Conservation (phyloP, 2,329 filamentous ascomycete genomes). For the Xylaria sp. region DNA sequence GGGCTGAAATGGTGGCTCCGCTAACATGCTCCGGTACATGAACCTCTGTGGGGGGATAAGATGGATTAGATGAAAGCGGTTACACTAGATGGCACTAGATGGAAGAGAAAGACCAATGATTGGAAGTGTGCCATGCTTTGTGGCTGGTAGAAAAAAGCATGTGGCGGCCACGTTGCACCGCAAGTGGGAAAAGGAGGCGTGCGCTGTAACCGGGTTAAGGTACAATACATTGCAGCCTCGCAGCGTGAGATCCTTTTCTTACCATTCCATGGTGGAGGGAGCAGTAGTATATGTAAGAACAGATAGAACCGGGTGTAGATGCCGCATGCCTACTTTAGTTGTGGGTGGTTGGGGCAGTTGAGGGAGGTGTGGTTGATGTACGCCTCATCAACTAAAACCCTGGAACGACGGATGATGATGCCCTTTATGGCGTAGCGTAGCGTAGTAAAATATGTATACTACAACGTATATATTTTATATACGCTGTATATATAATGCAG, state of each 20-base stretch:
- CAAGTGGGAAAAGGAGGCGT: conserved; percentile 16
- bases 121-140: conserved; percentile 19
- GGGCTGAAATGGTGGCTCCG: conserved; percentile 32
- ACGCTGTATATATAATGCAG: neutral
- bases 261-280: neutral
- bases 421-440: conserved; percentile 3
- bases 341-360: conserved; percentile 10
- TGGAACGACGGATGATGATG: neutral
- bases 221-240: conserved; percentile 33
- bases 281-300: neutral
- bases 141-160: conserved; percentile 34
- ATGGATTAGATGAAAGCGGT: neutral
- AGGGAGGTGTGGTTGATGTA: conserved; percentile 17
- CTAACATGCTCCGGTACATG: conserved; percentile 24
- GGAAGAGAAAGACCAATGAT: conserved; percentile 22
- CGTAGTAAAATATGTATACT: neutral
- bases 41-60: conserved; percentile 20
- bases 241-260: conserved; percentile 26
- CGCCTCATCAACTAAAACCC: conserved; percentile 12
- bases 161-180: conserved; percentile 39
- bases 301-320: conserved; percentile 20
- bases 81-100: neutral
- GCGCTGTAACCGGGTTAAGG: conserved; percentile 26
- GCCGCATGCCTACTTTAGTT: conserved; percentile 21
- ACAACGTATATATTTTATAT: neutral